Evolutionary conservation across 2,329 filamentous ascomycete species (phyloP).

Genomic region (Pseudogymnoascus sp.): DNA sequence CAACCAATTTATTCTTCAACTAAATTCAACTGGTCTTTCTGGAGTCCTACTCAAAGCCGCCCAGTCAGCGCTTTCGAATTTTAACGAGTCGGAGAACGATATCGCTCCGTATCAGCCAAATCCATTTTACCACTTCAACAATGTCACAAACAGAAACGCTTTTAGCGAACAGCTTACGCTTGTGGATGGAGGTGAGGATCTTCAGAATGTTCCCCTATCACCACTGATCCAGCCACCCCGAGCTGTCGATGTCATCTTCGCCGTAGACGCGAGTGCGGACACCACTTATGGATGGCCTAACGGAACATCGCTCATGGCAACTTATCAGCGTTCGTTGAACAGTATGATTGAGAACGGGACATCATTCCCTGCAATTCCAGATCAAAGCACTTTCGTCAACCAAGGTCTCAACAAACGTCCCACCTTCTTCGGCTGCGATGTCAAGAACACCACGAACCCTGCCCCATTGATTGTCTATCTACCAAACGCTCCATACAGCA

Average conservation of each 20-base stretch:
- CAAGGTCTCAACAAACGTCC: constrained; percentile 65
- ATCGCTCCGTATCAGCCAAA: constrained; percentile 71
- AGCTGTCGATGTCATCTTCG: constrained; percentile 73
- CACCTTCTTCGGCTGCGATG: constrained; percentile 74
- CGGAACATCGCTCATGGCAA: constrained; percentile 65
- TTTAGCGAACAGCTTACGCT: constrained; percentile 52
- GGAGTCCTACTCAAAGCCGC: constrained; percentile 36
- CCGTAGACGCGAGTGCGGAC: constrained; percentile 71
- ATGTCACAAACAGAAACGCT: constrained; percentile 51
- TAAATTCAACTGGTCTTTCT: constrained; percentile 41
- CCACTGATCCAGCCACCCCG: constrained; percentile 67
- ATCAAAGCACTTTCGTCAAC: constrained; percentile 71
- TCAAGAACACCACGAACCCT: constrained; percentile 48
- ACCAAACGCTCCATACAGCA: constrained; percentile 75
- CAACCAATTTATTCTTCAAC: constrained; percentile 64
- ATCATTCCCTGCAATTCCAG: constrained; percentile 64
- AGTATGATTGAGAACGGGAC: constrained; percentile 56
- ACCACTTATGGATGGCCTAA: constrained; percentile 66
- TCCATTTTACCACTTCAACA: constrained; percentile 63
- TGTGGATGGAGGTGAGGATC: constrained; percentile 71
- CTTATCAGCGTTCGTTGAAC: constrained; percentile 59
- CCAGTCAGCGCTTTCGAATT: constrained; percentile 42
- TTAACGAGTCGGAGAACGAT: constrained; percentile 58
- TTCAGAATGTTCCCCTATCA: constrained; percentile 72
- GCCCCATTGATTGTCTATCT: constrained; percentile 78